Evolutionary conservation across 2,329 filamentous ascomycete species (phyloP), one percentile per base, ranked within the genome.

Genomic region (Calonectria pseudoreteaudii): DNA sequence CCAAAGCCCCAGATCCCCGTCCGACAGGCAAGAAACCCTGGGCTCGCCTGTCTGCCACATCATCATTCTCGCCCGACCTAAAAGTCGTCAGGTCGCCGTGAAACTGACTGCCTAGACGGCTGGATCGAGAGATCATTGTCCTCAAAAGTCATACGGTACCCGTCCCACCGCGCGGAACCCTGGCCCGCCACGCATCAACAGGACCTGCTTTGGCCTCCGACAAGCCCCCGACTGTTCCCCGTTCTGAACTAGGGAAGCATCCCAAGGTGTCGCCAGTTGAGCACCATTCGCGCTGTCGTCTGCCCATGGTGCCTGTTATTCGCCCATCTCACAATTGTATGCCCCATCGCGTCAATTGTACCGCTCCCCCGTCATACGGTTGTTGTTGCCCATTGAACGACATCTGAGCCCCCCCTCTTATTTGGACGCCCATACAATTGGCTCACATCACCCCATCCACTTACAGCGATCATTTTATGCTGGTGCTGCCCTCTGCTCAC

Each of bases 91-190:
- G 78, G 76, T 80, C 68, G 73, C 75, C 70, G 72, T 64, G 66
- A 77, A 73, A 76, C 68, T 52, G 66, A 73, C 71, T 73, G 72
- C 70, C 72, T 75, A 70, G 73, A 73, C 69, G 69, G 41, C 76
- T 77, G 67, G 72, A 66, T 78, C 38, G 72, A 77, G 74, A 76
- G 73, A 70, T 75, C 74, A 78, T 78, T 76, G 70, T 71, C 70
- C 64, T 72, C 68, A 41, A 80, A 77, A 80, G 78, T 80, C 78
- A 80, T 80, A 80, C 78, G 78, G 78, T 79, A 66, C 66, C 76
- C 76, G 78, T 80, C 78, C 78, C 78, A 80, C 75, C 74, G 70
- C 78, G 72, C 72, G 73, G 76, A 77, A 75, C 68, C 70, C 71
- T 73, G 74, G 66, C 53, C 71, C 70, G 68, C 74, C 72, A 72